Evolutionary conservation across 2,329 filamentous ascomycete genomes (phyloP).

Genomic region (Cyclaneusma minus): DNA sequence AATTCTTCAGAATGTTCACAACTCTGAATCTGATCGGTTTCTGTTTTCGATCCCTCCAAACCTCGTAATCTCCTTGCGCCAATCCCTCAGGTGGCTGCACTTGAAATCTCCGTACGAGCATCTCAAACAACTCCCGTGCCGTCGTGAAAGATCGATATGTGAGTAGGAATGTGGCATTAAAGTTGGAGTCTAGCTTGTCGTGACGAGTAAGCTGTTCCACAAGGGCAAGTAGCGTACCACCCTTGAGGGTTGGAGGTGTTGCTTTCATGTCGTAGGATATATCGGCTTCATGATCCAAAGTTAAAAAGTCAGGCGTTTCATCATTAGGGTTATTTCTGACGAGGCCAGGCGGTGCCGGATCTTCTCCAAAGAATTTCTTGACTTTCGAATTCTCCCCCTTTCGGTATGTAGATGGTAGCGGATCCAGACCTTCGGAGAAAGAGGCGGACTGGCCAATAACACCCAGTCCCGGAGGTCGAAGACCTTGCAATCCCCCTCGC

Average conservation of each 20-base stretch:
- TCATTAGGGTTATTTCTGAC: slow-evolving; percentile 34
- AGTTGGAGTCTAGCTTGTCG: slow-evolving; percentile 85
- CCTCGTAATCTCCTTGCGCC: slow-evolving; percentile 58
- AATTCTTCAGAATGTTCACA: slow-evolving; percentile 94
- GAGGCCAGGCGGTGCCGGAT: slow-evolving; percentile 26
- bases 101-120: slow-evolving; percentile 80
- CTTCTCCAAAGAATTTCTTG: slow-evolving; percentile 50
- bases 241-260: slow-evolving; percentile 64
- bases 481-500: slow-evolving; percentile 15
- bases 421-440: slow-evolving; percentile 36
- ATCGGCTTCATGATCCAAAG: slow-evolving; percentile 75
- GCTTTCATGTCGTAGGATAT: slow-evolving; percentile 78
- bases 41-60: slow-evolving; percentile 88
- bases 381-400: slow-evolving; percentile 49
- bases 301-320: slow-evolving; percentile 70
- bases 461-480: slow-evolving; percentile 12
- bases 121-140: slow-evolving; percentile 79
- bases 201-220: slow-evolving; percentile 93
- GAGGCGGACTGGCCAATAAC: slow-evolving; percentile 34
- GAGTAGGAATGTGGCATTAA: slow-evolving; percentile 94
- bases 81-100: slow-evolving; percentile 83
- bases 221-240: slow-evolving; percentile 73
- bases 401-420: slow-evolving; percentile 32
- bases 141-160: slow-evolving; percentile 93
- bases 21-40: slow-evolving; percentile 92